Percentiles rank a stretch among this genome's conserved stretches.
Evolutionary conservation across 1,284 basidiomycete species (phyloP).

Genomic region (Somion occarium): DNA sequence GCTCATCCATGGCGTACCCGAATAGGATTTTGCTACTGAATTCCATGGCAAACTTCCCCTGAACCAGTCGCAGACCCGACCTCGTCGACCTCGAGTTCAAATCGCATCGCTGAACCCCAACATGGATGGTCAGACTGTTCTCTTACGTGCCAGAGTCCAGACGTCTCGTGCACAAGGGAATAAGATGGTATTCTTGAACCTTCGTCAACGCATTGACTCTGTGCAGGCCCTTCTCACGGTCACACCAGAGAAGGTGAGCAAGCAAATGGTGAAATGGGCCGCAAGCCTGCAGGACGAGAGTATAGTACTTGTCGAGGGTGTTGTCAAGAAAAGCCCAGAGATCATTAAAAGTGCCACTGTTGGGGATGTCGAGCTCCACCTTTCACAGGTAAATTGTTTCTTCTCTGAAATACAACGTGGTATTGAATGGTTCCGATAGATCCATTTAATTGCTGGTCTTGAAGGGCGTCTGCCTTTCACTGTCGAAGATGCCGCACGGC

Average conservation of each 20-base stretch:
- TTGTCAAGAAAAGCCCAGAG: constrained; percentile 80
- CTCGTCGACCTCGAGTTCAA: constrained; percentile 46
- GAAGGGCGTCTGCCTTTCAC: constrained; percentile 85
- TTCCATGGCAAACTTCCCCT: constrained; percentile 91
- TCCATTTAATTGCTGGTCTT: constrained; percentile 78
- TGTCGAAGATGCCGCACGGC: constrained; percentile 88
- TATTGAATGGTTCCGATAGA: constrained; percentile 36
- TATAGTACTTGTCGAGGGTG: constrained; percentile 87
- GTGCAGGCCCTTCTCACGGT: constrained; percentile 86
- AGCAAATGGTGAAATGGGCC: constrained; percentile 97
- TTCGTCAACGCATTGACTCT: constrained; percentile 87
- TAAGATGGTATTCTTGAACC: constrained; percentile 93
- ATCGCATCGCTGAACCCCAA: constrained; percentile 68
- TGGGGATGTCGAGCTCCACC: constrained; percentile 84
- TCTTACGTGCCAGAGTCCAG: constrained; percentile 89
- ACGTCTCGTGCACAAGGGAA: constrained; percentile 87
- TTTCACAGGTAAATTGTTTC: constrained; percentile 60
- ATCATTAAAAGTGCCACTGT: constrained; percentile 90
- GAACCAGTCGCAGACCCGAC: constrained; percentile 84
- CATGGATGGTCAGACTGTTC: constrained; percentile 73
- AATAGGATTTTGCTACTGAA: constrained; percentile 77
- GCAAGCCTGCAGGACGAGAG: constrained; percentile 79
- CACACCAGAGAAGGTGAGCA: constrained; percentile 82
- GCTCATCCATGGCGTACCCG: background rate
- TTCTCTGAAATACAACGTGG: background rate